Base-by-base conservation (phyloP, 495 filamentous ascomycete species). In the Hyaloscypha hepaticicola region DNA sequence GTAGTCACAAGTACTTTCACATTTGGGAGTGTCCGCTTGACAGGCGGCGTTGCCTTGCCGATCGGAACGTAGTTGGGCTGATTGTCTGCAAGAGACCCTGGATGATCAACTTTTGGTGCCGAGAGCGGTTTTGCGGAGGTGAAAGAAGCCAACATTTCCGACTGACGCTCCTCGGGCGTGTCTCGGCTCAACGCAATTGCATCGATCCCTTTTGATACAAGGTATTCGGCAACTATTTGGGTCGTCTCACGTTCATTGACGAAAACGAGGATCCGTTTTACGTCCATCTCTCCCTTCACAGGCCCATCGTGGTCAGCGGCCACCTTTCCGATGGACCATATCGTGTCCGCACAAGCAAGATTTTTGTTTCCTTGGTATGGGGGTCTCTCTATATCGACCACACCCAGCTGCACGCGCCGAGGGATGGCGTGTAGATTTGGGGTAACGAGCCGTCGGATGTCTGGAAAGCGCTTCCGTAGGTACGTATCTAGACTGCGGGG, bases 221-320 rank as follows among this genome's bases (percentile, higher is more conserved):
- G 87, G 75, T 90, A 98, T 9, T 89, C 75, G 19, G 93, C 88
- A 0, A 99, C 82, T 71, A 92, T 88, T 52, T 84, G 79, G 0
- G 95, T 88, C 67, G 90, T 90, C 71, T 98, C 94, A 29, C 96
- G 88, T 80, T 97, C 92, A 75, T 99, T 99, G 74, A 99, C 96
- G 69, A 99, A 99, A 0, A 99, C 94, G 65, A 99, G 84, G 69
- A 98, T 88, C 60, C 90, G 90, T 78, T 93, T 96, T 22, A 89
- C 78, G 58, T 89, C 88, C n/a, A 77, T 75, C 26, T 77, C 72
- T 28, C 70, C 81, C 21, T 73, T 73, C 5, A 66, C 66, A 9
- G 75, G 68, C 3, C 75, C 77, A 55, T 84, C 84, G 68, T 80
- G 76, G 28, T 80, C 81, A 34, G 83, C 82, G 12, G 85, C 87